phyloP scores from a whole-genome alignment of 257 asterid genomes.

The Ocimum tenuiflorum region DNA sequence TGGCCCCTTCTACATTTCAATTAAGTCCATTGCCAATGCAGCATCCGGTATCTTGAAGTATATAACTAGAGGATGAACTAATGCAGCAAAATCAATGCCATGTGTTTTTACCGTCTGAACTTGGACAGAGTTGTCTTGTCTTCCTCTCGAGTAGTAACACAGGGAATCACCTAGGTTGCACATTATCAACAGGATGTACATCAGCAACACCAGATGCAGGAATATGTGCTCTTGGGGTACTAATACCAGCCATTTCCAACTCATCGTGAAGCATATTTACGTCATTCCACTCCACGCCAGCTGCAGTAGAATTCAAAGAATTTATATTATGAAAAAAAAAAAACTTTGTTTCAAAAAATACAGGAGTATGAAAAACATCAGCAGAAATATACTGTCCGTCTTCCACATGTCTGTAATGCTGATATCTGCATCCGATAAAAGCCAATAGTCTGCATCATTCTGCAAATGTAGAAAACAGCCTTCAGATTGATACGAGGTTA shows the following conservation, averaged over 20 bases:
- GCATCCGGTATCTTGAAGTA: not conserved
- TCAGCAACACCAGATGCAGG: constrained; percentile 37
- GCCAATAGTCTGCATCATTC: constrained; percentile 91
- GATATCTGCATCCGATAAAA: constrained; percentile 65
- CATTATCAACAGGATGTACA: constrained; percentile 30
- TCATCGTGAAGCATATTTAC: constrained; percentile 49
- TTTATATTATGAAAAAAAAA: not conserved
- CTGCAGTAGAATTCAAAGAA: constrained; percentile 31
- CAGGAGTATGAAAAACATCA: not conserved
- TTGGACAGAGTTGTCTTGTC: not conserved
- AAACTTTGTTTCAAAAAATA: not conserved
- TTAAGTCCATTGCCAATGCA: constrained; percentile 15
- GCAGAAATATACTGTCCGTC: constrained; percentile 54
- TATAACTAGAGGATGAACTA: constrained; percentile 7
- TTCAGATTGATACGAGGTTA: constrained; percentile 15
- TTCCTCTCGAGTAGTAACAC: not conserved
- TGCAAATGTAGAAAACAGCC: constrained; percentile 28
- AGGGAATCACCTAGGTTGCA: constrained; percentile 48
- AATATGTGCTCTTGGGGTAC: constrained; percentile 39
- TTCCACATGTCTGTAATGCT: constrained; percentile 97
- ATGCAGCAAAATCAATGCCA: constrained; percentile 3
- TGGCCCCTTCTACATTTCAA: constrained; percentile 20
- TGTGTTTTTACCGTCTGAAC: constrained; percentile 12
- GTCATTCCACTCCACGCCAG: constrained; percentile 57
- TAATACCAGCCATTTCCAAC: constrained; percentile 43